Base-by-base conservation (phyloP, 306 rosid genomes). In the Astragalus membranaceus region DNA sequence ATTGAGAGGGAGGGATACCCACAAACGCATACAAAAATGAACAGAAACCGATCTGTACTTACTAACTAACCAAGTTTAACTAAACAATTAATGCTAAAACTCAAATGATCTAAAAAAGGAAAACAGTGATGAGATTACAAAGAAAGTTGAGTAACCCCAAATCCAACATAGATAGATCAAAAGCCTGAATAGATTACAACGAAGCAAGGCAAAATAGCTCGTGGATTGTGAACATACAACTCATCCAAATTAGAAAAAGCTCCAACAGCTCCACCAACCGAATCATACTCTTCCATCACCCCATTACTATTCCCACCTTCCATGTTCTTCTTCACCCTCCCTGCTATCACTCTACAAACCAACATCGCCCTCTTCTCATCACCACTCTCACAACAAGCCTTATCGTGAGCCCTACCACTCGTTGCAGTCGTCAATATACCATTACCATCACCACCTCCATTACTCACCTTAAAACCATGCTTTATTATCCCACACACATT, bases 331-430 rank as follows among this genome's bases (percentile, higher is more conserved):
- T 89, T 91, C 81, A 94, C 99, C 43, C 96, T 88, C 50, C 99
- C 99, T 2, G 99, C 97, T 66, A 94, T 91, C 81, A 94, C 99
- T 20, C 99, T 36, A 81, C 99, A 94, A 76, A 94, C 99, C 84
- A 94, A 80, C 99, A 94, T 94, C 15, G 97, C 99, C 71, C 95
- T 82, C 69, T 67, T 80, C 44, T 84, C 87, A 4, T 74, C 75
- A 63, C 64, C 42, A 32, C 56, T 32, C 1, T 74, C 78, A 3
- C 56, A 68, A 13, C 55, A 75, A 0, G 90, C 95, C 23, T 77
- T 82, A 68, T 94, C 97, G 12, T 94, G 99, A 0, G 99, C 99
- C 73, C 77, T 91, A 13, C 97, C 99, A 6, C 99, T 94, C 0
- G 97, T 89, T 1, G 95, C 99, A 0, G 97, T 88, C 0, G 99